A percentile compares a stretch with the other conserved stretches of the same genome.
Evolutionary conservation across 208 protist genomes (phyloP).

Genomic region (Herpetomonas tarakana): DNA sequence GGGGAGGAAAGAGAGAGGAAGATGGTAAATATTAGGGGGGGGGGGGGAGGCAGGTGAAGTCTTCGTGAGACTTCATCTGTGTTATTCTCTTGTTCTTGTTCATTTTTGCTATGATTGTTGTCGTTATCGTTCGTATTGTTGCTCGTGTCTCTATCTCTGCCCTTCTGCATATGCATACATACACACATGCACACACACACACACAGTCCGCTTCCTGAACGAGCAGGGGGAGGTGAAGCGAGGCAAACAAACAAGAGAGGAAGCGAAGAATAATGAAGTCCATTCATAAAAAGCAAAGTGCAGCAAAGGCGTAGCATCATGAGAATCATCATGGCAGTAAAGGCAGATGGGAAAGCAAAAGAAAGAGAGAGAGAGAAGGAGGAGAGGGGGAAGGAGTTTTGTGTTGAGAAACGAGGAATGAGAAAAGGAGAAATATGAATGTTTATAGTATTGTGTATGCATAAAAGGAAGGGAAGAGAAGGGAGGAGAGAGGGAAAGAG

Average conservation of each 20-base stretch:
- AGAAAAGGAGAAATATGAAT: slow-evolving; percentile 14
- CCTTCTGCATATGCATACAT: not conserved
- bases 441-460: not conserved
- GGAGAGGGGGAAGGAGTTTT: not conserved
- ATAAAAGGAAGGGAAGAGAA: slow-evolving; percentile 1
- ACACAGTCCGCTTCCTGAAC: not conserved
- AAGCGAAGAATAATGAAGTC: slow-evolving; percentile 1
- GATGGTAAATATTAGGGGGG: not conserved
- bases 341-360: slow-evolving; percentile 5
- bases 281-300: slow-evolving; percentile 5
- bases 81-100: not conserved
- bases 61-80: no score
- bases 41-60: not conserved
- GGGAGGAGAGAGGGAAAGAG: not conserved
- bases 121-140: not conserved
- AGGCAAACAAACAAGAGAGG: slow-evolving; percentile 1
- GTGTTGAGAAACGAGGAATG: not conserved
- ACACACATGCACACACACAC: not conserved
- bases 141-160: not conserved
- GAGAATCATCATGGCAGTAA: no score
- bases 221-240: not conserved
- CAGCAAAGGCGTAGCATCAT: no score
- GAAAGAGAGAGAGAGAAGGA: slow-evolving; percentile 12
- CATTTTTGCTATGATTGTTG: not conserved
- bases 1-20: not conserved